Conservation (phyloP, 345 rosid species). For the Citrus mangshanensis region DNA sequence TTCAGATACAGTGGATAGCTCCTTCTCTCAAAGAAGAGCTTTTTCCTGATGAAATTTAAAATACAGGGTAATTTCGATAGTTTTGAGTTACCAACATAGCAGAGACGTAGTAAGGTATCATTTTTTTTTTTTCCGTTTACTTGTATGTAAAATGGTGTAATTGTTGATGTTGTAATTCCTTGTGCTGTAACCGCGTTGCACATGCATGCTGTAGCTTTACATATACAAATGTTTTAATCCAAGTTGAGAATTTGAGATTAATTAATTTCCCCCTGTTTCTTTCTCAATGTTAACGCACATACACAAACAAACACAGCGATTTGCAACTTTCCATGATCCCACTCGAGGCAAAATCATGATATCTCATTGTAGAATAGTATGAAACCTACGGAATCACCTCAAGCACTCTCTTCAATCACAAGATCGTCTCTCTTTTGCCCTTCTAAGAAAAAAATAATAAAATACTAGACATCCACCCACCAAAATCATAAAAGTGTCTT, state of each 20-base stretch:
- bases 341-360: slow-evolving; percentile 11
- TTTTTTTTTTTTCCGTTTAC: neutral
- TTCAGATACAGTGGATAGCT: slow-evolving; percentile 97
- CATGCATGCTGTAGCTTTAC: neutral
- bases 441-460: neutral
- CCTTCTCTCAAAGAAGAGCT: slow-evolving; percentile 79
- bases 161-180: neutral
- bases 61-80: neutral
- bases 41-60: slow-evolving; percentile 56
- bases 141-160: neutral
- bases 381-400: neutral
- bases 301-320: neutral
- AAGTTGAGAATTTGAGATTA: slow-evolving; percentile 1
- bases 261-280: neutral
- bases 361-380: neutral
- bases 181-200: neutral
- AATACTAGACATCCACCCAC: neutral
- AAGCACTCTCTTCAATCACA: neutral
- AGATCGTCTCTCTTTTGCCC: slow-evolving; percentile 4
- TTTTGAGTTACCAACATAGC: neutral
- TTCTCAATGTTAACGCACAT: neutral
- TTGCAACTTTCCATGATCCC: neutral
- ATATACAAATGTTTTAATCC: neutral
- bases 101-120: neutral
- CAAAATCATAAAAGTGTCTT: neutral